These are phyloP conservation scores for Coemansia sp. DNA, from an alignment of 192 early-diverging fungal genomes.

Conservation along the genomic window DNA sequence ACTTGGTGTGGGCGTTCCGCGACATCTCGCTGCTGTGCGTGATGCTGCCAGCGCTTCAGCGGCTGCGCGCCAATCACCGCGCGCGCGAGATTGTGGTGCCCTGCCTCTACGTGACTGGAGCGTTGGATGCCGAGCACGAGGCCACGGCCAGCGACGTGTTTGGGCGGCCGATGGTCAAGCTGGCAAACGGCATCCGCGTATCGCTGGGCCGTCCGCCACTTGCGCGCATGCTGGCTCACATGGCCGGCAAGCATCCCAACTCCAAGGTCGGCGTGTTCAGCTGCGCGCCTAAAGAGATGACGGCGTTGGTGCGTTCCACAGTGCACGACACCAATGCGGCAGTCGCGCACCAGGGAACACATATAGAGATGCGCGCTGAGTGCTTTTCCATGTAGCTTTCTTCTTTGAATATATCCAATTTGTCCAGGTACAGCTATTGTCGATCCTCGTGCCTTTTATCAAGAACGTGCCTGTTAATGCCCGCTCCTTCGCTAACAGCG, in stretches of 20 bases:
- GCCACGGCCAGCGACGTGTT: conserved; percentile 44
- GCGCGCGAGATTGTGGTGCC: conserved; percentile 49
- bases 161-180: conserved; percentile 46
- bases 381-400: conserved; percentile 50
- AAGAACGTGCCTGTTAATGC: neutral
- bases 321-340: conserved; percentile 53
- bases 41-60: conserved; percentile 31
- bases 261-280: conserved; percentile 47
- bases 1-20: conserved; percentile 53
- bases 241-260: conserved; percentile 50
- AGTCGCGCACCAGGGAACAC: conserved; percentile 45
- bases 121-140: conserved; percentile 36
- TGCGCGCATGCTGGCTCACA: conserved; percentile 43
- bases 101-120: conserved; percentile 45
- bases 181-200: conserved; percentile 51
- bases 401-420: too few relatives aligned
- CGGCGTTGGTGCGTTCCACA: conserved; percentile 39
- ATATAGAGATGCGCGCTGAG: conserved; percentile 53
- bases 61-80: conserved; percentile 31
- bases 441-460: neutral
- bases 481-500: neutral
- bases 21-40: conserved; percentile 42
- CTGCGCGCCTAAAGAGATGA: conserved; percentile 45
- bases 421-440: neutral
- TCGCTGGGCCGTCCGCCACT: conserved; percentile 47